Evolutionary conservation across 345 rosid species (phyloP), one percentile per base, ranked within the genome.

Genomic region (Erucastrum elatum): DNA sequence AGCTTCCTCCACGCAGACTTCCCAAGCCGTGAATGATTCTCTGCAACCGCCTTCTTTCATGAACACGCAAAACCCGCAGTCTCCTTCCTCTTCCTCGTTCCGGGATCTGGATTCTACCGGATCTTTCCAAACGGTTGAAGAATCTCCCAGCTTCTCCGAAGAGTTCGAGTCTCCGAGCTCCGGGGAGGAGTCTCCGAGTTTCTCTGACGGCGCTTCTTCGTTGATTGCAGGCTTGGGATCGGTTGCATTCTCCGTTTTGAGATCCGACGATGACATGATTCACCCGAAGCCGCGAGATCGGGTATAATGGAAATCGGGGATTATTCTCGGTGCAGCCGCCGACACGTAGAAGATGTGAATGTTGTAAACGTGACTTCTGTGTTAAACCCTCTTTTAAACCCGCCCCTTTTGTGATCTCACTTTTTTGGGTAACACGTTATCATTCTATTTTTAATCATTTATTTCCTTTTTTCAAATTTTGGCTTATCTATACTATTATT

Each of bases 11-110:
- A 92, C 82, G 77, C 98, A 94, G 9, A 86, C 81, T 78, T 94
- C 97, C 98, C 98, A 92, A 1, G 79, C 89, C 4, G 80, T 30
- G 59, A 92, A 94, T 5, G 83, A 73, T 9, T 91, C 95, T 76
- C 71, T 91, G 87, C 98, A 94, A 1, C 95, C 95, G 16, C 98
- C 98, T 10, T 84, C 95, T 75, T 92, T 94, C 97, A 94, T 94
- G 80, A 82, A 94, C 87, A 91, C 59, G 79, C 97, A 93, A 58
- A 93, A 93, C 74, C 89, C 91, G 56, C 98, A 93, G 77, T 91
- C 96, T 58, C 87, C 91, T 76, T 85, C 91, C 60, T 89, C 82
- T 51, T 31, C 49, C 27, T 16, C 62, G 12, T 72, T 68, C 11
- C 44, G n/a, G 5, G 67, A 5, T 70, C 60, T 41, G 16, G 73